These are phyloP conservation scores for Elsinoe ampelina DNA, from an alignment of 2,329 filamentous ascomycete genomes.

Conservation along the genomic window DNA sequence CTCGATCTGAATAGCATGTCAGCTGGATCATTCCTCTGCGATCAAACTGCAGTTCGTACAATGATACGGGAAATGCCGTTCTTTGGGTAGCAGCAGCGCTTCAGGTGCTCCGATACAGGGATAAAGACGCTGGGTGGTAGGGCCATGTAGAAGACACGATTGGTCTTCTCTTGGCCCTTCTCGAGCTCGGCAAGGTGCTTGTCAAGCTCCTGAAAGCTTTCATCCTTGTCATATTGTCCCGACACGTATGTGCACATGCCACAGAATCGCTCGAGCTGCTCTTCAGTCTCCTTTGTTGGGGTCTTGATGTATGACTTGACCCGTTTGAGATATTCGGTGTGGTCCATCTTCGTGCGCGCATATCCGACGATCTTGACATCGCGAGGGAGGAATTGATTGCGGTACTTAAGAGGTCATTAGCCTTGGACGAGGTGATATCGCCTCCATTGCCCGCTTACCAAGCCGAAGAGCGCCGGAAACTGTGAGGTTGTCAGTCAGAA, in stretches of 20 bases:
- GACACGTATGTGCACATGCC: constrained; percentile 83
- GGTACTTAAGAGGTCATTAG: constrained; percentile 44
- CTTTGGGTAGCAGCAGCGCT: constrained; percentile 91
- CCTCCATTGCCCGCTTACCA: constrained; percentile 55
- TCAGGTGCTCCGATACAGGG: constrained; percentile 91
- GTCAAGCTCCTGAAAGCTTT: constrained; percentile 78
- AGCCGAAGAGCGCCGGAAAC: constrained; percentile 95
- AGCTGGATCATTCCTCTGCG: background rate
- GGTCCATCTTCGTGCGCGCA: constrained; percentile 99
- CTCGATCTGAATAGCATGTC: constrained; percentile 60
- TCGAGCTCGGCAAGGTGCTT: constrained; percentile 81
- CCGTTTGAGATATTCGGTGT: constrained; percentile 84
- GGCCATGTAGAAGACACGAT: constrained; percentile 99
- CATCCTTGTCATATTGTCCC: constrained; percentile 97
- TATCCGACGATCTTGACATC: constrained; percentile 97
- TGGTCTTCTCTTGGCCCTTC: constrained; percentile 68
- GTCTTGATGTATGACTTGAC: constrained; percentile 99
- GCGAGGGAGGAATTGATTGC: constrained; percentile 96
- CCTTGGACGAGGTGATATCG: constrained; percentile 18
- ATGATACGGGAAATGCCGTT: constrained; percentile 89
- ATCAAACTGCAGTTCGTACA: constrained; percentile 45
- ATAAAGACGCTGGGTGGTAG: constrained; percentile 96
- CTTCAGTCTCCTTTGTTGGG: constrained; percentile 92
- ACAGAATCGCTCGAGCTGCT: constrained; percentile 87
- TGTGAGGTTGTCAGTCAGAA: constrained; percentile 31